Evolutionary conservation across 371 early-diverging fungal genomes (phyloP).

Genomic region (Rhizopus delemar): DNA sequence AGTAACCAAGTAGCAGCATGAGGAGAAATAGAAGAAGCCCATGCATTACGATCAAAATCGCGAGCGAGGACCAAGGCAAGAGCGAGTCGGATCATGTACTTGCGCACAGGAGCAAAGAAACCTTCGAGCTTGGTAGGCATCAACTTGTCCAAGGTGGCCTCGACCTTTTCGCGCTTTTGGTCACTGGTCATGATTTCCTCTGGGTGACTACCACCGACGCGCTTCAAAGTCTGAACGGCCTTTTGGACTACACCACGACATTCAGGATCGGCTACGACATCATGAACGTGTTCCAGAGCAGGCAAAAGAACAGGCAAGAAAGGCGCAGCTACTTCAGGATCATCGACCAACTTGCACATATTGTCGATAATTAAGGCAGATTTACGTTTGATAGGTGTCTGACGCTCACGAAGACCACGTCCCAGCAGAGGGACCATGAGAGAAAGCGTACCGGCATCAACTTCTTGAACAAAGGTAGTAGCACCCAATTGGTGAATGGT

Average conservation of each 20-base stretch:
- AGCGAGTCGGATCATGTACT: constrained; percentile 39
- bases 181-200: constrained; percentile 40
- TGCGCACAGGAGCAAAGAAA: constrained; percentile 40
- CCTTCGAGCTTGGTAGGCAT: constrained; percentile 44
- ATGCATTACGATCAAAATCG: constrained; percentile 39
- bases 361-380: constrained; percentile 83
- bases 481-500: constrained; percentile 68
- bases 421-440: constrained; percentile 80
- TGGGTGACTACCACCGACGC: constrained; percentile 26
- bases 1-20: constrained; percentile 45
- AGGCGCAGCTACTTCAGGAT: constrained; percentile 78
- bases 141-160: constrained; percentile 36
- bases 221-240: constrained; percentile 47
- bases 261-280: constrained; percentile 81
- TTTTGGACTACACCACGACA: constrained; percentile 67
- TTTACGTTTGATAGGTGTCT: constrained; percentile 73
- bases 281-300: constrained; percentile 73
- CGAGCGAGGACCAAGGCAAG: constrained; percentile 37
- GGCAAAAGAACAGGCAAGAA: constrained; percentile 83
- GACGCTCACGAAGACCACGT: constrained; percentile 72
- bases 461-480: constrained; percentile 77
- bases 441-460: constrained; percentile 78
- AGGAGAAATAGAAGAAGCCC: constrained; percentile 46
- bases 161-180: constrained; percentile 49
- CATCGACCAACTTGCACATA: constrained; percentile 82